These are phyloP conservation scores for Cairneyella variabilis DNA, from an alignment of 495 filamentous ascomycete species.

Conservation along the genomic window DNA sequence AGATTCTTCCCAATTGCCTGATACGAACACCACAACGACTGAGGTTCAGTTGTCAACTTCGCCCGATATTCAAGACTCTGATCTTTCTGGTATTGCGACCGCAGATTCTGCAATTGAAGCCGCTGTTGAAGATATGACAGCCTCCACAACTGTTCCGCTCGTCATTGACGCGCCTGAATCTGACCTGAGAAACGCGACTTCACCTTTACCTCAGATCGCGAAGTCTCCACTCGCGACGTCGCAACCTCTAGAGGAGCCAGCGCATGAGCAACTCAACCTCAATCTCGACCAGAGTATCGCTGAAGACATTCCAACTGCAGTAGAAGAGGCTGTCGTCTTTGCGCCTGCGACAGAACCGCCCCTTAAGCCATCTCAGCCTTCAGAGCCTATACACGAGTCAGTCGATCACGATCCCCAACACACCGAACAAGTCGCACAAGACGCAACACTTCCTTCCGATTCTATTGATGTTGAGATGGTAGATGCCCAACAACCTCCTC, in stretches of 20 bases:
- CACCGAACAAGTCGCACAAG: background rate
- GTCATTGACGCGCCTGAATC: constrained; percentile 25
- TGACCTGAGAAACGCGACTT: constrained; percentile 17
- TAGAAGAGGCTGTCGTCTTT: background rate
- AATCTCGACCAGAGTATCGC: constrained; percentile 1
- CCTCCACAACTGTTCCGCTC: constrained; percentile 16
- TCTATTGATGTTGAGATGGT: constrained; percentile 8
- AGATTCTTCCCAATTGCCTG: constrained; percentile 17
- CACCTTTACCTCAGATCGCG: too few species aligned
- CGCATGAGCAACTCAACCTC: background rate
- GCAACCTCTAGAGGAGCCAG: background rate
- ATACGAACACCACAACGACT: constrained; percentile 18
- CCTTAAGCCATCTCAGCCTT: background rate
- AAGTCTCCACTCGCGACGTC: background rate
- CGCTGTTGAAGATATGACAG: constrained; percentile 19
- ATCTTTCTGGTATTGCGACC: background rate
- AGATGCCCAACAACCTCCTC: constrained; percentile 13
- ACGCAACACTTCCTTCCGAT: background rate
- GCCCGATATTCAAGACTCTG: background rate
- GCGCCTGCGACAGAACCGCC: background rate
- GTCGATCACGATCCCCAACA: background rate
- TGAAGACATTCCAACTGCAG: background rate
- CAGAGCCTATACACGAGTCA: background rate
- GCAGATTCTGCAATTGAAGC: constrained; percentile 15
- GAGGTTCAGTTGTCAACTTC: constrained; percentile 5